These are phyloP conservation scores for Phytophthora gonapodyides DNA, from an alignment of 352 stramenopile genomes.

Conservation along the genomic window DNA sequence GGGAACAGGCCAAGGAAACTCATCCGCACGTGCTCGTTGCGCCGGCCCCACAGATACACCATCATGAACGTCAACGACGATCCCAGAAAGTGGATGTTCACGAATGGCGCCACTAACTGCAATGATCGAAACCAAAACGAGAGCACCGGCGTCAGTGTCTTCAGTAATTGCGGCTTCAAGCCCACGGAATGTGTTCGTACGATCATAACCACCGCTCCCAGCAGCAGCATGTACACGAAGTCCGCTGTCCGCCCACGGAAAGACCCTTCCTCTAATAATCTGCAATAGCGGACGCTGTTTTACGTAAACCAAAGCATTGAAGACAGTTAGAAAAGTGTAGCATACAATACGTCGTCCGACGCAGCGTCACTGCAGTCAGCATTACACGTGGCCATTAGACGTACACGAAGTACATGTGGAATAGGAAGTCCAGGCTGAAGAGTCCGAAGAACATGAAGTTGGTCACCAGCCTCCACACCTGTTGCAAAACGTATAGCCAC, in stretches of 20 bases:
- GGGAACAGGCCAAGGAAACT: conserved; percentile 97
- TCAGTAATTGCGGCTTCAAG: not conserved
- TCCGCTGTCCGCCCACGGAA: conserved; percentile 97
- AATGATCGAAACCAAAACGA: conserved; percentile 7
- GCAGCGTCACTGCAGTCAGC: not conserved
- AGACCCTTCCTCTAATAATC: conserved; percentile 97
- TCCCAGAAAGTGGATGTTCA: conserved; percentile 98
- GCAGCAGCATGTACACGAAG: conserved; percentile 98
- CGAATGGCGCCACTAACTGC: conserved; percentile 94
- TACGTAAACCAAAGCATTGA: conserved; percentile 2
- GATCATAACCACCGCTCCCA: conserved; percentile 95
- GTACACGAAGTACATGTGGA: conserved; percentile 99
- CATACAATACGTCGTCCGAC: too few species aligned
- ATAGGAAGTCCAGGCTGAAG: conserved; percentile 99
- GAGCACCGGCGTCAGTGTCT: conserved; percentile 1
- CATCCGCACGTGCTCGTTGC: conserved; percentile 97
- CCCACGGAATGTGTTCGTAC: conserved; percentile 43
- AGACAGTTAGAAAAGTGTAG: not conserved
- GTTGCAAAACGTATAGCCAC: conserved; percentile 2
- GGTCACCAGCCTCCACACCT: conserved; percentile 96
- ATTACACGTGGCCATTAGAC: conserved; percentile 15
- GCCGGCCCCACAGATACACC: conserved; percentile 98
- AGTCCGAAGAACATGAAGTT: conserved; percentile 99
- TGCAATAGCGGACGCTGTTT: conserved; percentile 92
- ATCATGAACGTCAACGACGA: conserved; percentile 99